Evolutionary conservation across 257 asterid genomes (phyloP).

Genomic region (Solanum piurae): DNA sequence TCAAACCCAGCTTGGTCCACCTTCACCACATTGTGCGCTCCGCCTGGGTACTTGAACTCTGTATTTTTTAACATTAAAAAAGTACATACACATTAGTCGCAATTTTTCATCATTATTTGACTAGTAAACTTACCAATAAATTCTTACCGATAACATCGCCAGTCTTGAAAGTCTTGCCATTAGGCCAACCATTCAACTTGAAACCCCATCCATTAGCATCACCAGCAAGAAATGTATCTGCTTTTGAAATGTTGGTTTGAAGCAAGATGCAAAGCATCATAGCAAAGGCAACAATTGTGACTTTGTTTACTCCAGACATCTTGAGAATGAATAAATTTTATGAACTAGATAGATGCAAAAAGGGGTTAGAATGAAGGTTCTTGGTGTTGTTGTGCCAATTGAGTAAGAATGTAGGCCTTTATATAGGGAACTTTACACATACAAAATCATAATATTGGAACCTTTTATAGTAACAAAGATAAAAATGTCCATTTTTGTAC

Average conservation of each 20-base stretch:
- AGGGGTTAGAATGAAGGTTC: background rate
- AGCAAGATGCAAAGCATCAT: background rate
- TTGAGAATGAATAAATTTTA: background rate
- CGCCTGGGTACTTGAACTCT: background rate
- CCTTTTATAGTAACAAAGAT: background rate
- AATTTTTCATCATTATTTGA: background rate
- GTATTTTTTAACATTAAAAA: background rate
- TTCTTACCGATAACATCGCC: background rate
- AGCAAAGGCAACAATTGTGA: background rate
- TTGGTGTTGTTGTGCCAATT: background rate
- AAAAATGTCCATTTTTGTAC: background rate
- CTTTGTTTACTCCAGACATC: background rate
- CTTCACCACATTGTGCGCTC: background rate
- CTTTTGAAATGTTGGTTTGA: background rate
- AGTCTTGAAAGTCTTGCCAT: background rate
- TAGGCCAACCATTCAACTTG: background rate
- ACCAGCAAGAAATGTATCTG: background rate
- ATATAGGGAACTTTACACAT: background rate
- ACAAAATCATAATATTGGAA: background rate
- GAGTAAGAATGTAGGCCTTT: background rate
- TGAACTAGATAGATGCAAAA: background rate
- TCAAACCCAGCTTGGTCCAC: background rate
- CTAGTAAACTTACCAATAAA: background rate
- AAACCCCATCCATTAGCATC: background rate
- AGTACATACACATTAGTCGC: rapidly evolving